Conservation (phyloP, 179 eudicot genomes). For the Drosera spatulata region DNA sequence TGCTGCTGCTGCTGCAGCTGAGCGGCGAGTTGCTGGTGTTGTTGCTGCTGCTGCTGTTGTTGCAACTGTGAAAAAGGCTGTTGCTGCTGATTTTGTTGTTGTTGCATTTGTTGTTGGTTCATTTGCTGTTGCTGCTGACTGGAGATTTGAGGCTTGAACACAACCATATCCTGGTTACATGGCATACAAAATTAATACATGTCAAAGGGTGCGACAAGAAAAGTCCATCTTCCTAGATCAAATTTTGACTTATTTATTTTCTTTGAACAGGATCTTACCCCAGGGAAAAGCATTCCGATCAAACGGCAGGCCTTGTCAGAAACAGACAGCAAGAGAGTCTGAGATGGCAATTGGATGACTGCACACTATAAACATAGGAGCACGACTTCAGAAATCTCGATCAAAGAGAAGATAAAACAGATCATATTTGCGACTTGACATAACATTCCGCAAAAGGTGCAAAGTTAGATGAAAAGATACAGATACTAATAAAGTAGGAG, state of each 20-base stretch:
- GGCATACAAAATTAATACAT: no score
- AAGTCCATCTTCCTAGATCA: no score
- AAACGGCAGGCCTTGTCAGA: slow-evolving; percentile 96
- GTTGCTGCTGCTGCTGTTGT: slow-evolving; percentile 39
- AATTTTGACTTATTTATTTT: no score
- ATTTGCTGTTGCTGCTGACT: slow-evolving; percentile 49
- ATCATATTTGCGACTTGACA: not conserved
- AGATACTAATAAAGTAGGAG: no score
- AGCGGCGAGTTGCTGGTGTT: slow-evolving; percentile 12
- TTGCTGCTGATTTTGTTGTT: slow-evolving; percentile 15
- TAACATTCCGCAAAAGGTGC: no score
- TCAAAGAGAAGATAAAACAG: not conserved
- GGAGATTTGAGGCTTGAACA: slow-evolving; percentile 40
- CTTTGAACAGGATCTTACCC: slow-evolving; percentile 35
- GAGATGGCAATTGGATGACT: slow-evolving; percentile 81
- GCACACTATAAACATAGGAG: slow-evolving; percentile 55
- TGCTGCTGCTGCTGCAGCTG: slow-evolving; percentile 29
- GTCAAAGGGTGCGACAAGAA: no score
- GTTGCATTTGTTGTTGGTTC: slow-evolving; percentile 13
- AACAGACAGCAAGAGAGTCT: slow-evolving; percentile 82
- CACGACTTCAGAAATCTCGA: not conserved
- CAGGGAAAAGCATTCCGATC: slow-evolving; percentile 98
- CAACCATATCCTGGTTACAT: not conserved
- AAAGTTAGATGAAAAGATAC: no score
- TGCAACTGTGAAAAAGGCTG: slow-evolving; percentile 22